A percentile compares a stretch with the other conserved stretches of the same genome.
phyloP scores from a whole-genome alignment of 2,329 filamentous ascomycete genomes.

The Alternaria sp. region DNA sequence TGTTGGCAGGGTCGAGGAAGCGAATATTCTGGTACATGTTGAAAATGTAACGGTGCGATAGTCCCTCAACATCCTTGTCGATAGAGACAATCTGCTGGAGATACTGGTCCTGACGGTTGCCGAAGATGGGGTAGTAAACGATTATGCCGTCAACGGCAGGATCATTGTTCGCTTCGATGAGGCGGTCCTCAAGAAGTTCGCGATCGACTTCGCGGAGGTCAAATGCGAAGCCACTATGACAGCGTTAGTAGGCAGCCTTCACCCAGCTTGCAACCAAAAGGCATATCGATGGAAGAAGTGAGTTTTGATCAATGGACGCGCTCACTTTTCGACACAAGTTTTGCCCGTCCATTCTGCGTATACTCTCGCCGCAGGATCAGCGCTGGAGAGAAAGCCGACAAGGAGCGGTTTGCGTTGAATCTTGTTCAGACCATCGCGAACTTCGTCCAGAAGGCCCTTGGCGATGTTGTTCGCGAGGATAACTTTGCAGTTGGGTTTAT shows the following conservation, averaged over 20 bases:
- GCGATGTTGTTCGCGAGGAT: conserved; percentile 88
- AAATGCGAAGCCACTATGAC: conserved; percentile 84
- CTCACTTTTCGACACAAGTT: conserved; percentile 95
- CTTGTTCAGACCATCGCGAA: conserved; percentile 76
- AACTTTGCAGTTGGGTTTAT: conserved; percentile 79
- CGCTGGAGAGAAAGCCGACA: conserved; percentile 91
- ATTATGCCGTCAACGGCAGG: conserved; percentile 84
- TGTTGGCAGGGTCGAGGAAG: conserved; percentile 83
- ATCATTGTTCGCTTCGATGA: conserved; percentile 86
- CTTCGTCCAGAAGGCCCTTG: conserved; percentile 80
- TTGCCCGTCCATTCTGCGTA: conserved; percentile 98
- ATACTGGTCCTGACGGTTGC: conserved; percentile 89
- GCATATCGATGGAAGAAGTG: background rate
- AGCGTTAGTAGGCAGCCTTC: conserved; percentile 6
- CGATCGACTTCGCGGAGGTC: conserved; percentile 84
- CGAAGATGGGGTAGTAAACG: conserved; percentile 98
- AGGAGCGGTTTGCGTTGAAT: conserved; percentile 79
- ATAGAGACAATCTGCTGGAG: conserved; percentile 93
- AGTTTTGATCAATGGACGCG: background rate
- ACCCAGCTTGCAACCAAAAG: background rate
- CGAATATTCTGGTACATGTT: conserved; percentile 99
- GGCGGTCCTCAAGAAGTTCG: conserved; percentile 87
- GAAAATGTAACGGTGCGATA: conserved; percentile 92
- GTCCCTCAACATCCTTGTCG: conserved; percentile 92
- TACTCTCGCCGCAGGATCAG: conserved; percentile 87